Evolutionary conservation across 495 filamentous ascomycete species (phyloP), one percentile per base, ranked within the genome.

Genomic region (Haplographium delicatum): DNA sequence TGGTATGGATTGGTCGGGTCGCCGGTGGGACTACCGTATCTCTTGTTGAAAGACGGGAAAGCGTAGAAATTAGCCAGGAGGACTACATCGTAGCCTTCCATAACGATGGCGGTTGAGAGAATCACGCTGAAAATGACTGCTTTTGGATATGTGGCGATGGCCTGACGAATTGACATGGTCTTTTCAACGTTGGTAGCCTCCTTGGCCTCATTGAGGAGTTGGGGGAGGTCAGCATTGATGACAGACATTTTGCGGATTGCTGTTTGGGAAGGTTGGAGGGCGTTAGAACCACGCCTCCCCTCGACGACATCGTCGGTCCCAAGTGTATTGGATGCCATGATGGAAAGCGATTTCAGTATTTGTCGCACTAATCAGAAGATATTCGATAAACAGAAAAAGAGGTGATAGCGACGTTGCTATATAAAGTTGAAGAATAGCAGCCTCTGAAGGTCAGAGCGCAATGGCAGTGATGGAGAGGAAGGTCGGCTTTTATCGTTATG

Each of bases 111-210:
- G 4, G 62, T 66, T 5, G 67, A 70, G 18, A 73, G 56, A 15
- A 72, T 38, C 28, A 61, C 54, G 20, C 57, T 53, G 28, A 50
- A 57, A 4, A 44, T 27, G 19, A 60, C 53, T 2, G 57, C 57
- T 42, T 69, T 68, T 20, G 74, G 74, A 46, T 78, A 79, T 8
- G 75, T 64, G 38, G 49, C 62, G 49, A 79, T 63, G 49, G 73
- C 75, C 39, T 79, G 70, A 40, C 62, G 40, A 31, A 79, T 62
- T 3, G 72, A 72, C 75, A 79, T 79, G 18, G 44, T 71, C 47
- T 75, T 74, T 58, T 79, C 75, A 41, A 68, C 71, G 38, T 76
- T 65, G 37, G 53, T 56, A 20, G 57, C 57, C 20, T 56, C 42
- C 24, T 54, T 52, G 10, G 57, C 57, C 15, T 56, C 51, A 20